Conservation (phyloP, 805 yeast species). For the Candida quercuum region DNA sequence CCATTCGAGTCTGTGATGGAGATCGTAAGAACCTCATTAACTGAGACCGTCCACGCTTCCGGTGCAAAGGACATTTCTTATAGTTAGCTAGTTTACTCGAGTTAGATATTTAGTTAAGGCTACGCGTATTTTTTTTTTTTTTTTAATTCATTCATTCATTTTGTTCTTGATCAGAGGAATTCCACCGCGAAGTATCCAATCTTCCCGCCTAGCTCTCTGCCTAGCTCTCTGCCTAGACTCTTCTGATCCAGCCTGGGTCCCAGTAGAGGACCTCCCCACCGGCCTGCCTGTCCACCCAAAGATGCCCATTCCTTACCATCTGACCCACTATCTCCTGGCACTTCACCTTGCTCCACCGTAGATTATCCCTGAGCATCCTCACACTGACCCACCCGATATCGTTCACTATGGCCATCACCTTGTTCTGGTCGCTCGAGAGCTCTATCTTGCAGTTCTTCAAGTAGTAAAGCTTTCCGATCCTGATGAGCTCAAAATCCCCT, state of each 20-base stretch:
- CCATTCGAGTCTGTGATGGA: slow-evolving; percentile 55
- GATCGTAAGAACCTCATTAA: slow-evolving; percentile 62
- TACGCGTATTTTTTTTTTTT: no score
- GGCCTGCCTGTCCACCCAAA: slow-evolving; percentile 74
- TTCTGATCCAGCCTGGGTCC: slow-evolving; percentile 70
- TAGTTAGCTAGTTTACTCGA: no score
- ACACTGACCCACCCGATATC: slow-evolving; percentile 70
- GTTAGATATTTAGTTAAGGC: no score
- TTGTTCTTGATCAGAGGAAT: no score
- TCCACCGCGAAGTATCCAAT: no score
- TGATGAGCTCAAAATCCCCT: slow-evolving; percentile 61
- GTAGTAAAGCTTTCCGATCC: slow-evolving; percentile 43
- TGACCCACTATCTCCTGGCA: slow-evolving; percentile 63
- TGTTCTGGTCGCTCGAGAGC: slow-evolving; percentile 61
- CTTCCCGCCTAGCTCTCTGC: no score
- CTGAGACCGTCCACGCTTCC: slow-evolving; percentile 68
- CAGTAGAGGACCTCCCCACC: slow-evolving; percentile 48
- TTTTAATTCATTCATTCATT: no score
- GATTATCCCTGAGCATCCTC: slow-evolving; percentile 63
- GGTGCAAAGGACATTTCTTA: slow-evolving; percentile 40
- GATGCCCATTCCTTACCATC: slow-evolving; percentile 73
- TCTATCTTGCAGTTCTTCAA: slow-evolving; percentile 61
- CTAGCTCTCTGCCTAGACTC: slow-evolving; percentile 2
- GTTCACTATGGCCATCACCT: slow-evolving; percentile 70
- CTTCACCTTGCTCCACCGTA: slow-evolving; percentile 65